Evolutionary conservation across 805 yeast species (phyloP), one percentile per base, ranked within the genome.

Genomic region (Ogataea ganodermae): DNA sequence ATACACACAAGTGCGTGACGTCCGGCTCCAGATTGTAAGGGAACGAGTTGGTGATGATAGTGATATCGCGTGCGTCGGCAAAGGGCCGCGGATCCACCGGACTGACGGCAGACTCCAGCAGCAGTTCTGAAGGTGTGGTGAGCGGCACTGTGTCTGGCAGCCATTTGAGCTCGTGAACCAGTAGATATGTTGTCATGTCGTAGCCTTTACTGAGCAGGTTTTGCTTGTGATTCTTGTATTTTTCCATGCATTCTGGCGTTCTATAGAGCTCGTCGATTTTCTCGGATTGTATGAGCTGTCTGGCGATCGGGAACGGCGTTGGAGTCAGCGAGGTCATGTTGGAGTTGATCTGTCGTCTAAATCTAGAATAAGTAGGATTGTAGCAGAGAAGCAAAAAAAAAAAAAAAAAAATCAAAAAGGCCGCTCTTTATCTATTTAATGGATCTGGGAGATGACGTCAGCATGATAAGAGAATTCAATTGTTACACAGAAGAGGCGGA

Each of bases 11-110:
- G 62, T 86, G 92, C 4, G 66, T 63, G 4, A 84, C 73, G 35
- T 71, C 71, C 0, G 60, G 52, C 30, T 74, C 80, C 50, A 84
- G 77, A 55, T 76, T 74, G 66, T 86, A 86, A 0, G 90, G 90
- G 65, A 83, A 86, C 50, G 80, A 82, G 60, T 86, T 86, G 21
- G 59, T 48, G 6, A 80, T 65, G 23, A 80, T 72, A 45, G 69
- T 72, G 21, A 76, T 59, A 57, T 81, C 84, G 0, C 56, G 33
- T 0, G 67, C 59, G 47, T 71, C 61, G 6, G 68, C 62, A 53
- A 79, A 75, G 26, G 82, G 68, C 35, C 69, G 61, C 26, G 66
- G 62, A 27, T 76, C 75, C 9, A 50, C 48, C 6, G 66, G 59
- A 4, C 54, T 55, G 24, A 65, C 45, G 4, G 58, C 42, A 36